Evolutionary conservation across 208 protist genomes (phyloP).

Genomic region (Sergeia podlipaevii): DNA sequence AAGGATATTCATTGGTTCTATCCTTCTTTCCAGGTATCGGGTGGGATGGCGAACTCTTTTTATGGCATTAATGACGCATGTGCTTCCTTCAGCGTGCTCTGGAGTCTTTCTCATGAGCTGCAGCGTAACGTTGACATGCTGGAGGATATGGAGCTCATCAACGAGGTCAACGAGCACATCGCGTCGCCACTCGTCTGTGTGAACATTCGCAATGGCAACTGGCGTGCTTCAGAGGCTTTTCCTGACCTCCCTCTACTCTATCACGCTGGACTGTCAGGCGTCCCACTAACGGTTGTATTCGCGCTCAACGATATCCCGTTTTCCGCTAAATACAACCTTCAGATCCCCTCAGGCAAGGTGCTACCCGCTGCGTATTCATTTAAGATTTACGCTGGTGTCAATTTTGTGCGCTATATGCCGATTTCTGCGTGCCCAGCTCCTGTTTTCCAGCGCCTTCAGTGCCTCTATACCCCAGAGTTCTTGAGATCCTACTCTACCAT

Average conservation of each 20-base stretch:
- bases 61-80: slow-evolving; percentile 39
- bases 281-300: slow-evolving; percentile 44
- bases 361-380: slow-evolving; percentile 44
- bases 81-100: slow-evolving; percentile 57
- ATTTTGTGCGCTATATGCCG: slow-evolving; percentile 62
- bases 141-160: slow-evolving; percentile 10
- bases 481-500: slow-evolving; percentile 30
- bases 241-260: slow-evolving; percentile 53
- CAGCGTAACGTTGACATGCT: slow-evolving; percentile 50
- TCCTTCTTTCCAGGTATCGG: slow-evolving; percentile 43
- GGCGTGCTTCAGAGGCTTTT: slow-evolving; percentile 49
- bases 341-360: slow-evolving; percentile 27
- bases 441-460: slow-evolving; percentile 42
- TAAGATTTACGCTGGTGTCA: slow-evolving; percentile 54
- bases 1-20: slow-evolving; percentile 71
- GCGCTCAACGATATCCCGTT: slow-evolving; percentile 74
- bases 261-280: slow-evolving; percentile 31
- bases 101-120: slow-evolving; percentile 67
- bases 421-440: slow-evolving; percentile 48
- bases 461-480: slow-evolving; percentile 37
- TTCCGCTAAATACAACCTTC: slow-evolving; percentile 44
- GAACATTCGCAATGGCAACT: slow-evolving; percentile 32
- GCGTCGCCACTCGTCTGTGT: slow-evolving; percentile 64
- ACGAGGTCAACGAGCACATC: slow-evolving; percentile 58
- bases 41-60: slow-evolving; percentile 39